These are phyloP conservation scores for Chalciporus piperatus DNA, from an alignment of 768 basidiomycete genomes.

Conservation along the genomic window DNA sequence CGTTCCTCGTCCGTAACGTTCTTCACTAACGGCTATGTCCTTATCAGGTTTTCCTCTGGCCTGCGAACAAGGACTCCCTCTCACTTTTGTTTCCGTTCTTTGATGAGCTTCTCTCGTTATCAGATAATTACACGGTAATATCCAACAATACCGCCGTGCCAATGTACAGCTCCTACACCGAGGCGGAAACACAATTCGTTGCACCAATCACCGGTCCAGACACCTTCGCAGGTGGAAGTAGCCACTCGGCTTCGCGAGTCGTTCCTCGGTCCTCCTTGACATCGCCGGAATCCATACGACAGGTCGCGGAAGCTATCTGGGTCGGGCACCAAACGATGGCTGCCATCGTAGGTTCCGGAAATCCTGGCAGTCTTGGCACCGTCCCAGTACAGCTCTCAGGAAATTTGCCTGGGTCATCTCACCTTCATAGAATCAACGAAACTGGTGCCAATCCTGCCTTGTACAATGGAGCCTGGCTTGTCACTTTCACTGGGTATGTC, in stretches of 20 bases:
- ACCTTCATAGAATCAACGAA: slow-evolving; percentile 7
- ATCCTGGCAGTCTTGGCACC: not conserved
- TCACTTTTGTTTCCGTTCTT: slow-evolving; percentile 13
- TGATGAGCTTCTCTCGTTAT: slow-evolving; percentile 11
- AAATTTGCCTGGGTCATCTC: slow-evolving; percentile 10
- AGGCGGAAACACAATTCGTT: not conserved
- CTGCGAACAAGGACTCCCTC: slow-evolving; percentile 2
- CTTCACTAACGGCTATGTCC: not conserved
- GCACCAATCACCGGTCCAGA: slow-evolving; percentile 6
- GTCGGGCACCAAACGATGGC: slow-evolving; percentile 5
- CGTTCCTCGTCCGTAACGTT: not conserved
- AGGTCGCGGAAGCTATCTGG: slow-evolving; percentile 19
- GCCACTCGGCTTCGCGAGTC: slow-evolving; percentile 12
- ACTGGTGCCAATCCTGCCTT: slow-evolving; percentile 18
- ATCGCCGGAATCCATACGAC: not conserved
- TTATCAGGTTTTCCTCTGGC: slow-evolving; percentile 13
- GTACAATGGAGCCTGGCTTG: slow-evolving; percentile 15
- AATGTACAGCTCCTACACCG: slow-evolving; percentile 9
- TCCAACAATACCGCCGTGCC: slow-evolving; percentile 12
- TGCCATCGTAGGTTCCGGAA: not conserved
- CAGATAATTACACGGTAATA: slow-evolving; percentile 11
- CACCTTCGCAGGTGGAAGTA: slow-evolving; percentile 9
- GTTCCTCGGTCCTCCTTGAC: slow-evolving; percentile 12
- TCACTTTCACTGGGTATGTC: slow-evolving; percentile 8
- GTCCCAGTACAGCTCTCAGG: slow-evolving; percentile 4